Conservation (phyloP, 768 basidiomycete genomes). For the Lyophyllum decastes region DNA sequence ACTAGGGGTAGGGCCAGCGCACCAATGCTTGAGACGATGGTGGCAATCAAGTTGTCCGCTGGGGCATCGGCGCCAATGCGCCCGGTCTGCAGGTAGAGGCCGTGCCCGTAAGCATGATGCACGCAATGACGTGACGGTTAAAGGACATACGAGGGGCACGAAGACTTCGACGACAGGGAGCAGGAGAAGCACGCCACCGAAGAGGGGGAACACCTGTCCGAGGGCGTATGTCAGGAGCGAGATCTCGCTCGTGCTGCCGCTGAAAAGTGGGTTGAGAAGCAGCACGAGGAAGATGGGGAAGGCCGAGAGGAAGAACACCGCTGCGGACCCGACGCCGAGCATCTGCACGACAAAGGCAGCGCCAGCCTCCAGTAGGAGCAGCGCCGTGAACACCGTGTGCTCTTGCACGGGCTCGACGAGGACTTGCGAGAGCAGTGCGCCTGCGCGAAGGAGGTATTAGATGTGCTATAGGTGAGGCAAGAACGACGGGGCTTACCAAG, state of each 20-base stretch:
- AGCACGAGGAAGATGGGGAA: slow-evolving; percentile 58
- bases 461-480: not conserved
- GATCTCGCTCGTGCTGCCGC: slow-evolving; percentile 34
- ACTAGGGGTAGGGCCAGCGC: slow-evolving; percentile 60
- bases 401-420: slow-evolving; percentile 57
- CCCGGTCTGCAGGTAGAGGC: slow-evolving; percentile 56
- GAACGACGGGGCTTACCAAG: slow-evolving; percentile 50
- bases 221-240: slow-evolving; percentile 66
- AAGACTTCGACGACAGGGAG: slow-evolving; percentile 79
- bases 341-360: slow-evolving; percentile 63
- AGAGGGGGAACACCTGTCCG: slow-evolving; percentile 55
- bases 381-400: slow-evolving; percentile 56
- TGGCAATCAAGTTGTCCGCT: slow-evolving; percentile 85
- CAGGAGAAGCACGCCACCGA: slow-evolving; percentile 58
- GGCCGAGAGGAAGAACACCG: slow-evolving; percentile 66
- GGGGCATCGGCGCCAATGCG: slow-evolving; percentile 83
- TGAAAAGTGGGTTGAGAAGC: slow-evolving; percentile 46
- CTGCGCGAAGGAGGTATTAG: slow-evolving; percentile 32
- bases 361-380: slow-evolving; percentile 60
- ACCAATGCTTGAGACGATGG: slow-evolving; percentile 61
- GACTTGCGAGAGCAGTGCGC: slow-evolving; percentile 63
- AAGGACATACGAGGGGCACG: slow-evolving; percentile 71
- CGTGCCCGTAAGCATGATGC: not conserved
- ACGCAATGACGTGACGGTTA: not conserved
- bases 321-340: slow-evolving; percentile 73